Conservation (phyloP, 164 flowering plant genomes). For the Cinnamomum micranthum region DNA sequence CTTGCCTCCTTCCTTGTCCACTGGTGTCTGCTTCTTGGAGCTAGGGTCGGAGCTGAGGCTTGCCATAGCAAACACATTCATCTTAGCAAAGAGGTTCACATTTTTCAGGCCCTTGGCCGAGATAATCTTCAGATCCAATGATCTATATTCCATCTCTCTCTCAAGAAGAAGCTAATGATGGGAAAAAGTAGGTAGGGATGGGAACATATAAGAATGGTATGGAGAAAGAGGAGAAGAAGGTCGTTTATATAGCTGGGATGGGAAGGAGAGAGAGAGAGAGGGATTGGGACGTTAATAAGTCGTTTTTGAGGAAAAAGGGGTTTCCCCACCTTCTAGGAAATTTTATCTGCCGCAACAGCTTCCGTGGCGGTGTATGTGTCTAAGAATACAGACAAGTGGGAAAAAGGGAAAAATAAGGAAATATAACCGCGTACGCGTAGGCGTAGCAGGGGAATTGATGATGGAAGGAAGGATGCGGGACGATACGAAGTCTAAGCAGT, state of each 20-base stretch:
- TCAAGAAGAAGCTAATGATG: no score
- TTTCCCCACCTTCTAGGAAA: no score
- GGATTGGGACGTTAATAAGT: background rate
- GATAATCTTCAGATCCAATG: slow-evolving; percentile 25
- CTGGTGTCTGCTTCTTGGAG: slow-evolving; percentile 18
- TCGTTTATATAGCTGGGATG: no score
- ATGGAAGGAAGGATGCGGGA: no score
- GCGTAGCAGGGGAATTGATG: no score
- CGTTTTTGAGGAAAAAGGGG: no score
- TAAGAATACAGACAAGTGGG: no score
- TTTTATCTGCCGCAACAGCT: no score
- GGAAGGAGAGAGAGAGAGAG: background rate
- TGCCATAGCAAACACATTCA: slow-evolving; percentile 29
- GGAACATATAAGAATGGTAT: background rate
- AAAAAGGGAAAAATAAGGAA: no score
- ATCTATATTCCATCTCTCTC: slow-evolving; percentile 19
- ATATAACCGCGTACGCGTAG: no score
- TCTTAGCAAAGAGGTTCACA: slow-evolving; percentile 25
- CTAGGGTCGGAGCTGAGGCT: slow-evolving; percentile 19
- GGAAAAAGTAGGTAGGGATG: background rate
- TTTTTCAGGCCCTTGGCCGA: slow-evolving; percentile 30
- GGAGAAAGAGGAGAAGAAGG: background rate
- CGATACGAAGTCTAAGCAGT: no score
- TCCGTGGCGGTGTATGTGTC: no score
- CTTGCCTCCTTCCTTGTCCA: slow-evolving; percentile 32